Conservation (phyloP, 495 filamentous ascomycete species). For the Aspergillus nanangensis region DNA sequence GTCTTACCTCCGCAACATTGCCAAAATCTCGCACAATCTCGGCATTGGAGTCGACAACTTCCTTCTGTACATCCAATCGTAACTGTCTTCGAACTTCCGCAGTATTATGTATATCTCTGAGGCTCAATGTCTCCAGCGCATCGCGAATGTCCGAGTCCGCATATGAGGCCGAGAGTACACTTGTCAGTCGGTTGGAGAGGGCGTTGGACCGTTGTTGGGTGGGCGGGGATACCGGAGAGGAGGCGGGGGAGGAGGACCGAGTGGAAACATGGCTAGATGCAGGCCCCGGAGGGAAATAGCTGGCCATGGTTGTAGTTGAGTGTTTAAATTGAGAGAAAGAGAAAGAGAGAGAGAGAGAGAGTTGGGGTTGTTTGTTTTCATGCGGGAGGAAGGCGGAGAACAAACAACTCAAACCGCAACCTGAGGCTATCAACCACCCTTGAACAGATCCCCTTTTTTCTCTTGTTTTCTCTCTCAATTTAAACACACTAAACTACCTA, state of each 20-base stretch:
- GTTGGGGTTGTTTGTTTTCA: too few relatives aligned
- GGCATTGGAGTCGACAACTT: slow-evolving; percentile 90
- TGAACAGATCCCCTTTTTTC: background rate
- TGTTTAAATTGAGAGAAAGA: background rate
- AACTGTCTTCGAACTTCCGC: slow-evolving; percentile 75
- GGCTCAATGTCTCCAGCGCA: slow-evolving; percentile 73
- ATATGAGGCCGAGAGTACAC: slow-evolving; percentile 86
- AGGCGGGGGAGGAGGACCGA: slow-evolving; percentile 19
- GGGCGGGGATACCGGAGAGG: slow-evolving; percentile 32
- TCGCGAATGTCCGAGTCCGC: slow-evolving; percentile 89
- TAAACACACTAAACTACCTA: background rate
- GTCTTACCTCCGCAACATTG: slow-evolving; percentile 76
- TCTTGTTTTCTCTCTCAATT: background rate
- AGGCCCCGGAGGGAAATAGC: slow-evolving; percentile 31
- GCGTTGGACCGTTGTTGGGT: slow-evolving; percentile 50
- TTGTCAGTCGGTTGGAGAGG: slow-evolving; percentile 70
- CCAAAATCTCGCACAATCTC: slow-evolving; percentile 89
- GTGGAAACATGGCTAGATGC: slow-evolving; percentile 22
- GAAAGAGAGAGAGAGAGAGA: too few relatives aligned
- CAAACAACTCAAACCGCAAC: too few relatives aligned
- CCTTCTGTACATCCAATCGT: slow-evolving; percentile 81
- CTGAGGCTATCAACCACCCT: background rate
- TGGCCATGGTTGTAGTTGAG: slow-evolving; percentile 32
- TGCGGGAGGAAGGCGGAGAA: slow-evolving; percentile 1
- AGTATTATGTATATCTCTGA: slow-evolving; percentile 66